Evolutionary conservation across 768 basidiomycete species (phyloP).

Genomic region (Boletus reticuloceps): DNA sequence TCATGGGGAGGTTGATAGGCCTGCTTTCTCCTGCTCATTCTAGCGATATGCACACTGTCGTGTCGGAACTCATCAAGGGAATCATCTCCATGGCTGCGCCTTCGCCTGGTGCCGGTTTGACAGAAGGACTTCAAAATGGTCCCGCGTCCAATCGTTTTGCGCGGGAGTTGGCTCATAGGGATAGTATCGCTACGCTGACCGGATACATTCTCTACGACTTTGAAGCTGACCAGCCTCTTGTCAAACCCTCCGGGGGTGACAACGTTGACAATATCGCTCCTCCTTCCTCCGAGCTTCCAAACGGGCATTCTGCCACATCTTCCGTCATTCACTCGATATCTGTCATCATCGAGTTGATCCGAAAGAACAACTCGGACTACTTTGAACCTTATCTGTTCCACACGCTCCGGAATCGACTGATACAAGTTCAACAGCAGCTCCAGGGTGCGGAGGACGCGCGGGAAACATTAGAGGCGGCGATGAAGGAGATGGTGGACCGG

Average conservation of each 20-base stretch:
- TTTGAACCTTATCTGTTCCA: conserved; percentile 98
- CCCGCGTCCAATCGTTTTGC: conserved; percentile 85
- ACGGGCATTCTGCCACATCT: conserved; percentile 60
- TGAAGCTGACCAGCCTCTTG: conserved; percentile 19
- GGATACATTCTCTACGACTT: conserved; percentile 78
- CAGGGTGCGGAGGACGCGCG: conserved; percentile 55
- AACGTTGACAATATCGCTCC: conserved; percentile 10
- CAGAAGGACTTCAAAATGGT: conserved; percentile 65
- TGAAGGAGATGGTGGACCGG: conserved; percentile 78
- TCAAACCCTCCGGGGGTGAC: conserved; percentile 14
- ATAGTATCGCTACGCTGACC: conserved; percentile 67
- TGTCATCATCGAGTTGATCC: conserved; percentile 89
- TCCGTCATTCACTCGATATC: conserved; percentile 85
- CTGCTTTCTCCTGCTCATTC: conserved; percentile 78
- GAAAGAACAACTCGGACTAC: conserved; percentile 98
- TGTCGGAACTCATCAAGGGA: conserved; percentile 88
- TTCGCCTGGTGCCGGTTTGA: conserved; percentile 72
- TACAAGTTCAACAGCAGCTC: conserved; percentile 78
- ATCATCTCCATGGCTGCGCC: conserved; percentile 94
- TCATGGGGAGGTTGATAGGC: conserved; percentile 78
- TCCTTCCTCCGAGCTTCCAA: conserved; percentile 23
- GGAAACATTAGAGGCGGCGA: conserved; percentile 65
- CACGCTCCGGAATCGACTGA: conserved; percentile 85
- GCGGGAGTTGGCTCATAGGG: conserved; percentile 75
- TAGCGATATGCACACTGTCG: conserved; percentile 77